Evolutionary conservation across 352 stramenopile genomes (phyloP), one percentile per base, ranked within the genome.

Genomic region (Hyaloperonospora arabidopsidis): DNA sequence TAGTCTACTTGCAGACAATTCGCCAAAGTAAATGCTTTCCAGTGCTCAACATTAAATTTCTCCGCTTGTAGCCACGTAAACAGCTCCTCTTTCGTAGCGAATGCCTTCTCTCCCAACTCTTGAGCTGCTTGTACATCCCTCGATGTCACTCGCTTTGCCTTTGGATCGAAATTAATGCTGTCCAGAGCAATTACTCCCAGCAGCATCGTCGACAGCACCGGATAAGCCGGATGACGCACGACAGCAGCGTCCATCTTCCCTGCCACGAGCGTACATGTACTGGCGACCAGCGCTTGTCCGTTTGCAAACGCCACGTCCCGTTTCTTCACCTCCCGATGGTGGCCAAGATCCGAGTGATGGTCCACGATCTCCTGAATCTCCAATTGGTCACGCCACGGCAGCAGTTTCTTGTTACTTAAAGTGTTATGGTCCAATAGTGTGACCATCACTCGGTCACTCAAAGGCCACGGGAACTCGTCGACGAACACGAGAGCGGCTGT

Each of bases 371-470:
- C 79, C 36, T 81, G 68, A 23, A 89, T 59, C 12, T 79, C 47
- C 29, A 65, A 45, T 28, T 55, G 40, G 3, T 51, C 21, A 10
- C 49, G 49, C 3, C 1, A 19, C 8, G 49, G 10, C 2, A 60
- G 52, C 28, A 86, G 69, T 54, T 67, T 70, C 71, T 83, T 86
- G 52, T 72, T 83, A 52, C 57, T 85, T 32, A 87, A 54, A 21
- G 74, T 72, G 52, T 92, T 89, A 59, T 92, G 82, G 64, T 92
- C 82, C 50, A 89, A 61, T 1, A 89, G 63, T 49, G 79, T 87
- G 7, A 84, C 38, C 1, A 49, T 59, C 35, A 89, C 50, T 17
- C 25, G 57, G 17, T 52, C 45, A 5, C 59, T 23, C 17, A 74
- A 52, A 1, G 49, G 45, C 77, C 77, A 88, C 21, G 74, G 74